These are phyloP conservation scores for Pulveroboletus sp. DNA, from an alignment of 768 basidiomycete species.

Conservation along the genomic window DNA sequence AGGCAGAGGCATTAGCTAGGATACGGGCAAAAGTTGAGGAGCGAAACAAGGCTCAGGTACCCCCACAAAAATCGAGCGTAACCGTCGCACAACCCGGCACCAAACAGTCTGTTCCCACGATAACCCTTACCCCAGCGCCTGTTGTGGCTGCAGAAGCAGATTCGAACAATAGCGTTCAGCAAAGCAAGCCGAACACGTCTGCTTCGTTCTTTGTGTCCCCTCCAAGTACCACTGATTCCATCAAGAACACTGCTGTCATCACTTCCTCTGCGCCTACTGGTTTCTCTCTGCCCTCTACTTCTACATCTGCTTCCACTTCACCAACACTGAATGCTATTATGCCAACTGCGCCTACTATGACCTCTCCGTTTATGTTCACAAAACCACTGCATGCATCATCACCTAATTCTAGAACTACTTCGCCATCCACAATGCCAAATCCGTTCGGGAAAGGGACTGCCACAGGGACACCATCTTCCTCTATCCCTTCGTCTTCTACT, in stretches of 20 bases:
- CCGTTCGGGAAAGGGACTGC: constrained; percentile 31
- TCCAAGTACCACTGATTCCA: constrained; percentile 6
- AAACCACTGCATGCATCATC: constrained; percentile 12
- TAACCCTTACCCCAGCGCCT: constrained; percentile 27
- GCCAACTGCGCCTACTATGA: constrained; percentile 7
- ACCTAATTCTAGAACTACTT: background rate
- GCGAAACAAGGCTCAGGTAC: constrained; percentile 38
- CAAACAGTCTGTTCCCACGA: constrained; percentile 25
- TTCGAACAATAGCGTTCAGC: constrained; percentile 1
- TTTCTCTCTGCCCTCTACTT: constrained; percentile 25
- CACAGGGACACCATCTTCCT: constrained; percentile 3
- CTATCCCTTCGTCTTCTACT: constrained; percentile 6
- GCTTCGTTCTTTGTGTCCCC: constrained; percentile 16
- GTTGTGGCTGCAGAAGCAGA: constrained; percentile 5
- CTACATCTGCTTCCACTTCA: constrained; percentile 20
- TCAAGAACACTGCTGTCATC: constrained; percentile 2
- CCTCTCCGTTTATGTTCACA: constrained; percentile 15
- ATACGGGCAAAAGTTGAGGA: constrained; percentile 55
- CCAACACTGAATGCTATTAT: constrained; percentile 12
- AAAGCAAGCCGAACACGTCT: constrained; percentile 14
- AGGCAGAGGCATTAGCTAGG: constrained; percentile 74
- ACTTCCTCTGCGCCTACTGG: constrained; percentile 15
- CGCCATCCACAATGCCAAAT: constrained; percentile 22
- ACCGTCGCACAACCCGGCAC: constrained; percentile 21
- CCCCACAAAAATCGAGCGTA: constrained; percentile 32